Percentiles rank a stretch among this genome's conserved stretches.
Conservation (phyloP, 139 green algal species). For the Trebouxia sp. region DNA sequence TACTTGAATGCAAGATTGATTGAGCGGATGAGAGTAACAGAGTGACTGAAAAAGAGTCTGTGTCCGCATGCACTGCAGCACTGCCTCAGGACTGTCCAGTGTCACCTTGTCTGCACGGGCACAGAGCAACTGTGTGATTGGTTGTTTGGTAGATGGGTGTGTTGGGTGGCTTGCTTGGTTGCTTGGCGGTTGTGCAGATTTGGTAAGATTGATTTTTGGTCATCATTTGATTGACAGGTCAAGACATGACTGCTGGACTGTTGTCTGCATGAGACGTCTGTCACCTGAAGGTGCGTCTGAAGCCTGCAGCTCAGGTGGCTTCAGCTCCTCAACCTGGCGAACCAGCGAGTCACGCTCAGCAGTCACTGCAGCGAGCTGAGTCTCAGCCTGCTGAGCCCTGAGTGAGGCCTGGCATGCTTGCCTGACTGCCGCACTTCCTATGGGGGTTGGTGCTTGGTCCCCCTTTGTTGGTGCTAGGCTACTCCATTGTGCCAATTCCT, state of each 20-base stretch:
- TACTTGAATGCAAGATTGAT: too few relatives aligned
- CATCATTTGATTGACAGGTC: too few relatives aligned
- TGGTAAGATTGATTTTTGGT: too few relatives aligned
- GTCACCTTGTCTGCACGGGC: too few relatives aligned
- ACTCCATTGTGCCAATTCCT: constrained; percentile 10
- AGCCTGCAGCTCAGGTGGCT: background rate
- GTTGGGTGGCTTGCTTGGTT: too few relatives aligned
- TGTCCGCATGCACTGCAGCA: background rate
- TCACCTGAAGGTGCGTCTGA: background rate
- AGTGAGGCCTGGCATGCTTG: background rate
- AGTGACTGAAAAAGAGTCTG: too few relatives aligned
- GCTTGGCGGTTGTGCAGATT: too few relatives aligned
- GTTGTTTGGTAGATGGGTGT: too few relatives aligned
- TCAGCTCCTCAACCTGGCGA: constrained; percentile 26
- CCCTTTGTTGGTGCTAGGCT: background rate
- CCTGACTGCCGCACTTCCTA: constrained; percentile 4
- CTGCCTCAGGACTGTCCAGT: background rate
- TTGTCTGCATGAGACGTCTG: background rate
- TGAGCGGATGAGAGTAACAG: too few relatives aligned
- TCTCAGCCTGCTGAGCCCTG: constrained; percentile 4
- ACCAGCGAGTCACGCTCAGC: constrained; percentile 5
- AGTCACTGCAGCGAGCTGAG: background rate
- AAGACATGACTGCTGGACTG: too few relatives aligned
- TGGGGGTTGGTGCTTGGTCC: background rate
- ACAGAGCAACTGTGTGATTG: too few relatives aligned